Evolutionary conservation across 139 green algal species (phyloP).

Genomic region (Trebouxia sp.): DNA sequence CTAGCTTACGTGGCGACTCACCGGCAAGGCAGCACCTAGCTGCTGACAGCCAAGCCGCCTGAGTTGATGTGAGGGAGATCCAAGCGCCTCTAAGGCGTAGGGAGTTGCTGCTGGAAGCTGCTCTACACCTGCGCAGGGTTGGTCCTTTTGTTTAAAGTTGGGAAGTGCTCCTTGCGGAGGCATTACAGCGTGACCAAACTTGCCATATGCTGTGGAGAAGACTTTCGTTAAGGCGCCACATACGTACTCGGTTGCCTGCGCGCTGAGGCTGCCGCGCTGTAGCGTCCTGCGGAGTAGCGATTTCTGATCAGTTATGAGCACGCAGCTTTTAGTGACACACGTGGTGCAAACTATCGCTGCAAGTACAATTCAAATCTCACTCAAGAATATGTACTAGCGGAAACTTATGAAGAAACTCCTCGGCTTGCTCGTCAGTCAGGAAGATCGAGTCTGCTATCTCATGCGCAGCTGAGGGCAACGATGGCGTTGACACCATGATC

Average conservation of each 20-base stretch:
- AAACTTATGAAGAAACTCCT: not conserved
- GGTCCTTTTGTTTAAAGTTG: not conserved
- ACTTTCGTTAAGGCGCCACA: conserved; percentile 16
- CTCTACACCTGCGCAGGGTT: not conserved
- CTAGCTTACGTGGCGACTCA: not conserved
- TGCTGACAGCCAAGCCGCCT: conserved; percentile 11
- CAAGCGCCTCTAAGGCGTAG: conserved; percentile 11
- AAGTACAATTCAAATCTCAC: not conserved
- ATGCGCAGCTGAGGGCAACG: conserved; percentile 3
- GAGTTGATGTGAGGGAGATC: not conserved
- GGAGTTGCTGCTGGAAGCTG: conserved; percentile 13
- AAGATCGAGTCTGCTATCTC: not conserved
- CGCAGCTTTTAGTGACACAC: too few relatives aligned
- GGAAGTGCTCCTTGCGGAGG: too few relatives aligned
- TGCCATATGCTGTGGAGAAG: conserved; percentile 11
- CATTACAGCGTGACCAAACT: not conserved
- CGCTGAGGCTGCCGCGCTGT: not conserved
- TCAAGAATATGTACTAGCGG: conserved; percentile 14
- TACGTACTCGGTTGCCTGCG: not conserved
- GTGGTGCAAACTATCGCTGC: too few relatives aligned
- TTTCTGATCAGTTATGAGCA: not conserved
- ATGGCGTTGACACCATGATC: conserved; percentile 21
- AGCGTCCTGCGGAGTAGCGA: not conserved
- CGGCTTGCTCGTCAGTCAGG: conserved; percentile 11
- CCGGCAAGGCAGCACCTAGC: conserved; percentile 13